Base-by-base conservation (phyloP, 306 rosid genomes). In the Inga laurina region DNA sequence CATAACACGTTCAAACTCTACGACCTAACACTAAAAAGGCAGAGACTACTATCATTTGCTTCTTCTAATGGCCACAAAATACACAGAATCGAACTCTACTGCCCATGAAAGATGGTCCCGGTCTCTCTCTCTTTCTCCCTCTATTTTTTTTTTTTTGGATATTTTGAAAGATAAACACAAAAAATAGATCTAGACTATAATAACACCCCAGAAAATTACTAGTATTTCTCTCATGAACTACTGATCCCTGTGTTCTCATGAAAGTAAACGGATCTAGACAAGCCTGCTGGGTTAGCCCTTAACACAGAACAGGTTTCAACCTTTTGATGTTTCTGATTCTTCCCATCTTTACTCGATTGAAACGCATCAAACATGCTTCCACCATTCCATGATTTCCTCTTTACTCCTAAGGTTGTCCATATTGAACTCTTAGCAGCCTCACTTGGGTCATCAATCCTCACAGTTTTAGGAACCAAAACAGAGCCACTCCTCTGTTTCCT, bases 381-480 rank as follows among this genome's bases (percentile, higher is more conserved):
- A 19, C 87, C 85, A 27, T 80, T 84, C 61, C 79, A 44, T 39
- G 87, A 79, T 78, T 90, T 97, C 61, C 93, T 92, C 91, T 88
- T 90, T 37, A 96, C 91, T 72, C 99, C 99, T 8, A 96, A 94
- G 10, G 97, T 92, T 43, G 88, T 87, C 98, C 99, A 92, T 72
- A 96, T 92, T 1, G 99, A 96, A 82, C 99, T 96, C 96, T 89
- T 93, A 8, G 97, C 98, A 70, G 97, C 98, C 69, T 93, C 98
- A 34, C 82, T 89, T 0, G 98, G 98, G 69, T 93, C 95, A 86
- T 92, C 94, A 13, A 96, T 90, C 87, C 99, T 86, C 57, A 93
- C 73, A 3, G 97, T 96, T 83, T 93, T 96, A 0, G 99, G 97
- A 49, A 96, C 93, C 89, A 91, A 85, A 82, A 96, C 91, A 70